Evolutionary conservation across 2,329 filamentous ascomycete species (phyloP).

Genomic region (Xylaria digitata): DNA sequence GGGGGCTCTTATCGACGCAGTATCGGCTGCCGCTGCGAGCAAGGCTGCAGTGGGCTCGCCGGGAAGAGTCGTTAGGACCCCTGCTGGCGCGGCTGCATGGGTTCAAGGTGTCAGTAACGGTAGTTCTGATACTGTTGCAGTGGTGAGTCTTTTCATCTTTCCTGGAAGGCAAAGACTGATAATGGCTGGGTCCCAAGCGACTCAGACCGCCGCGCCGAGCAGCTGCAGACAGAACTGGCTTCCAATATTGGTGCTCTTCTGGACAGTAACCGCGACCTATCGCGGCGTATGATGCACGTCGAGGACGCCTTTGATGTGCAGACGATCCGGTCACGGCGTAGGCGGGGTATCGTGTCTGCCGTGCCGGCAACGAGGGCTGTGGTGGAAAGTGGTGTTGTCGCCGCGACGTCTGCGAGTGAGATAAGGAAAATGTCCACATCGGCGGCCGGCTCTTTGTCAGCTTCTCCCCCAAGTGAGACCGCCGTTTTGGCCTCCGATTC

Average conservation of each 20-base stretch:
- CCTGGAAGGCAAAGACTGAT: neutral
- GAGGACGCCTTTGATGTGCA: slow-evolving; percentile 5
- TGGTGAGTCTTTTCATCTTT: slow-evolving; percentile 7
- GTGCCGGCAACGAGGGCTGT: neutral
- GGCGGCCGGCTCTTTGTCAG: neutral
- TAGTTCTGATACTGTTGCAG: slow-evolving; percentile 12
- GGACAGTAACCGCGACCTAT: slow-evolving; percentile 15
- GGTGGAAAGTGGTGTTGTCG: neutral
- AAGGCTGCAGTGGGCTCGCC: slow-evolving; percentile 17
- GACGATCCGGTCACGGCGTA: slow-evolving; percentile 8
- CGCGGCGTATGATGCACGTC: slow-evolving; percentile 21
- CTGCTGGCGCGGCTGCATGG: slow-evolving; percentile 14
- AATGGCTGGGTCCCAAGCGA: slow-evolving; percentile 4
- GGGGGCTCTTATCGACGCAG: neutral
- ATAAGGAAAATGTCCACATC: neutral
- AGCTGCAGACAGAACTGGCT: slow-evolving; percentile 11
- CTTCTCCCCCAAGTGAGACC: neutral
- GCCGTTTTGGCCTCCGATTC: neutral
- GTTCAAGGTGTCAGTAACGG: slow-evolving; percentile 23
- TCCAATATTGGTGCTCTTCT: slow-evolving; percentile 13
- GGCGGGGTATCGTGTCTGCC: neutral
- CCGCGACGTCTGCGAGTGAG: neutral
- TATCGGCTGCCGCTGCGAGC: slow-evolving; percentile 6
- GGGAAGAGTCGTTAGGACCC: neutral
- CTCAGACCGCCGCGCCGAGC: slow-evolving; percentile 15